Base-by-base conservation (phyloP, 768 basidiomycete species). In the Chalciporus piperatus region DNA sequence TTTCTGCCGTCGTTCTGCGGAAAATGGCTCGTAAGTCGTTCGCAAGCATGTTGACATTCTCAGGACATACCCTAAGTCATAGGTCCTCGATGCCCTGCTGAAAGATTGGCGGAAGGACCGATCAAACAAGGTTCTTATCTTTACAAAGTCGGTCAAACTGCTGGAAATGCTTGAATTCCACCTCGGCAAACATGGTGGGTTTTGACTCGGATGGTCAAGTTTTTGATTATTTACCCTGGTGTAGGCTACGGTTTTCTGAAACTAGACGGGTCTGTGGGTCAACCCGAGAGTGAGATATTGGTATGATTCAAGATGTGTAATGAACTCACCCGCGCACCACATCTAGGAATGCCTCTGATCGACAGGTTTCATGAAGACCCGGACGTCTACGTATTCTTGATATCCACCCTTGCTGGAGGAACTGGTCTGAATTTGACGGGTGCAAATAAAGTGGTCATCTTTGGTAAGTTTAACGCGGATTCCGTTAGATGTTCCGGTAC, bases 401-500 rank as follows among this genome's bases (percentile, higher is more conserved):
- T 97, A 49, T 94, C 92, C 6, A 97, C 92, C 0, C 74, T 92
- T 47, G 92, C 93, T 3, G 95, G 95, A 1, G 95, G 94, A 2
- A 92, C 90, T 6, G 94, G 94, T 2, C 72, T 97, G 41, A 97
- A 95, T 63, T 70, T 97, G 42, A 92, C 91, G 14, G 87, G 87
- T 3, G 94, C 96, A 3, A 98, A 98, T 64, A 94, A 90, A 70
- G 96, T 97, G 19, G 89, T 94, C 23, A 89, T 94, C 38, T 92
- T 96, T 65, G 89, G 87, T 85, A 55, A 59, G 81, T 51, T 41
- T 4, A 43, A 35, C 33, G 22, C 19, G 56, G 47, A 30, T 12
- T 43, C 51, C 38, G 47, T 25, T 43, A 42, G 1, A 2, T 43
- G 16, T 22, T 41, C 28, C 48, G 52, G 53, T 17, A 45, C 38